Conservation (phyloP, 106 monocot genomes). For the Phalaenopsis equestris region DNA sequence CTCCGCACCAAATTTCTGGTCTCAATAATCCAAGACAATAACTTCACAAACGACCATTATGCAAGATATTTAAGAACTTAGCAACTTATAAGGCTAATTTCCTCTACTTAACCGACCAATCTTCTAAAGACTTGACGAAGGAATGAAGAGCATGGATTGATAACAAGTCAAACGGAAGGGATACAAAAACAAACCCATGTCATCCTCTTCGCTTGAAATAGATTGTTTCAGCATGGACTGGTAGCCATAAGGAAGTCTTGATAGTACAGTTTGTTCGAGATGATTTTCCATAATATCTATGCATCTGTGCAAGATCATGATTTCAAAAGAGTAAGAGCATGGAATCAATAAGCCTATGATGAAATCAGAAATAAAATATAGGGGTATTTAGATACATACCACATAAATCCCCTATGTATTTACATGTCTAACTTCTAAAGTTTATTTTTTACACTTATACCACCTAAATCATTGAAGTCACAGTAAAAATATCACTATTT, state of each 20-base stretch:
- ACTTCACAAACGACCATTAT: not conserved
- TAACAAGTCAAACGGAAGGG: not conserved
- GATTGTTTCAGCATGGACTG: constrained; percentile 72
- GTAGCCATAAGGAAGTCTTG: constrained; percentile 71
- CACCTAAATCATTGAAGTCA: no score
- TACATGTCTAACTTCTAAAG: no score
- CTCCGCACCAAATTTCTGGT: not conserved
- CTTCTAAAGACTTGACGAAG: not conserved
- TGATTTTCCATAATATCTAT: constrained; percentile 71
- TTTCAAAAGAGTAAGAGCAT: constrained; percentile 2
- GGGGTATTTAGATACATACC: no score
- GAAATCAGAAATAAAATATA: not conserved
- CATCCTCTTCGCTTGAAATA: constrained; percentile 90
- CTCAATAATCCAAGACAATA: not conserved
- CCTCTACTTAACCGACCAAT: not conserved
- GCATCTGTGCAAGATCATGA: constrained; percentile 33
- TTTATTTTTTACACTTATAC: no score
- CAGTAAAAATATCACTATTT: no score
- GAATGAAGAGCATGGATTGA: not conserved
- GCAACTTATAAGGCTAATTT: not conserved
- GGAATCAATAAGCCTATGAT: not conserved
- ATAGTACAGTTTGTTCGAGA: constrained; percentile 67
- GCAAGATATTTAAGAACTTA: not conserved
- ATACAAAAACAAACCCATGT: constrained; percentile 58
- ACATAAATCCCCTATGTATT: no score